A percentile compares a stretch with the other conserved stretches of the same genome.
Conservation (phyloP, 352 stramenopile species). For the Thalassiosira mediterranea region DNA sequence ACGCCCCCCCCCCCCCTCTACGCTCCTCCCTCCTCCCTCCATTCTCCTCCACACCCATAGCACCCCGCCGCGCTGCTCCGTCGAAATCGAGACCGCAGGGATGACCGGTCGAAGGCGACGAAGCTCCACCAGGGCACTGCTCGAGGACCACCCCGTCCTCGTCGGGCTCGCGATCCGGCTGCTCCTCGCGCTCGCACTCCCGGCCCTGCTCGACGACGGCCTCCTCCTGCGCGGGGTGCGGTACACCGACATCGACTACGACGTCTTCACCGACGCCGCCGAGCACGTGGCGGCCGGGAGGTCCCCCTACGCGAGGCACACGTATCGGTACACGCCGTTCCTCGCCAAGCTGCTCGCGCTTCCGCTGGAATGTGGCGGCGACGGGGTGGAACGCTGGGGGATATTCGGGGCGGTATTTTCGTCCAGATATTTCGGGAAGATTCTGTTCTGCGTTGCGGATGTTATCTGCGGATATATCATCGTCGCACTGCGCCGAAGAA, state of each 20-base stretch:
- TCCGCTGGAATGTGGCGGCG: conserved; percentile 39
- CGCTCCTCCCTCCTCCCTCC: too few species aligned
- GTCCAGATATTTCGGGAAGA: conserved; percentile 87
- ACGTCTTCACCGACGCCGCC: conserved; percentile 97
- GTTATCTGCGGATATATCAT: conserved; percentile 92
- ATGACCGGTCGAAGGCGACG: too few species aligned
- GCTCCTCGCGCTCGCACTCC: conserved; percentile 60
- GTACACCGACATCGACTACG: conserved; percentile 99
- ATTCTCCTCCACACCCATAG: too few species aligned
- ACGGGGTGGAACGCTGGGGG: background rate
- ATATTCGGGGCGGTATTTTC: conserved; percentile 27
- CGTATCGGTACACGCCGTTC: conserved; percentile 98
- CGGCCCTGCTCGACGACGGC: conserved; percentile 67
- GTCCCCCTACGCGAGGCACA: conserved; percentile 93
- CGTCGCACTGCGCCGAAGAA: conserved; percentile 80
- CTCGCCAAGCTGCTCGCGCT: conserved; percentile 85
- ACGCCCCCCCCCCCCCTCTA: too few species aligned
- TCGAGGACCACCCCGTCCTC: conserved; percentile 8
- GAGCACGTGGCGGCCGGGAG: conserved; percentile 87
- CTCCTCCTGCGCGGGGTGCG: conserved; percentile 61
- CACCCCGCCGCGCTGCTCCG: too few species aligned
- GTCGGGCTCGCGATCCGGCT: conserved; percentile 67
- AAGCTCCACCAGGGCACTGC: conserved; percentile 3
- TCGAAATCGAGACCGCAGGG: too few species aligned
- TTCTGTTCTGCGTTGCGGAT: conserved; percentile 96